Percentiles rank a stretch among this genome's conserved stretches.
Conservation (phyloP, 345 rosid genomes). For the Hirschfeldia incana region DNA sequence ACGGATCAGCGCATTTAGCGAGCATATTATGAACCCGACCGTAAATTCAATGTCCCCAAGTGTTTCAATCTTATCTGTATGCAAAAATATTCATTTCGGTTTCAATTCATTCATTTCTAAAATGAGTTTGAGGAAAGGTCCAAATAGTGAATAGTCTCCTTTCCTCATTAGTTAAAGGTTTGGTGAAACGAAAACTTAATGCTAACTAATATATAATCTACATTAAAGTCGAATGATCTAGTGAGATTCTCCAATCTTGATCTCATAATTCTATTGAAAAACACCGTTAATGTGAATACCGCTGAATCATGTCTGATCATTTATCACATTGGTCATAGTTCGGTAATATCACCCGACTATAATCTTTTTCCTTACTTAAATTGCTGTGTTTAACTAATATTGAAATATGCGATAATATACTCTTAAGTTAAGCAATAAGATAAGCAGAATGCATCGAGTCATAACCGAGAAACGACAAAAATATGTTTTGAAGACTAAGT, state of each 20-base stretch:
- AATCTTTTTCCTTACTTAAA: background rate
- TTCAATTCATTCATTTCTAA: background rate
- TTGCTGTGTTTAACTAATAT: background rate
- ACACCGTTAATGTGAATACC: background rate
- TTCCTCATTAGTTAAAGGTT: constrained; percentile 7
- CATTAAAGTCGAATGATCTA: background rate
- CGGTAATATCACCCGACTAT: background rate
- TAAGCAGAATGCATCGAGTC: constrained; percentile 19
- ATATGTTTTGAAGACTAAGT: constrained; percentile 29
- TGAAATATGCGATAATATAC: background rate
- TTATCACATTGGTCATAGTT: background rate
- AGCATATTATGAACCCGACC: background rate
- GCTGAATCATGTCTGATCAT: background rate
- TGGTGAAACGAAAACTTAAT: background rate
- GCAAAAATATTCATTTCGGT: background rate
- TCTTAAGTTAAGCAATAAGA: constrained; percentile 10
- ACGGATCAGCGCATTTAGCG: background rate
- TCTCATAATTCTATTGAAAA: background rate
- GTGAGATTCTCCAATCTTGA: background rate
- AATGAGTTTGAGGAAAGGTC: background rate
- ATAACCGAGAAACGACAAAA: constrained; percentile 27
- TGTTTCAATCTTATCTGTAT: background rate
- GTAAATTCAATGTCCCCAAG: background rate
- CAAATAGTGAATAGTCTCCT: background rate
- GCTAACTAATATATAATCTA: background rate